Base-by-base conservation (phyloP, 2,329 filamentous ascomycete genomes). In the Ophiostoma pallidulum region DNA sequence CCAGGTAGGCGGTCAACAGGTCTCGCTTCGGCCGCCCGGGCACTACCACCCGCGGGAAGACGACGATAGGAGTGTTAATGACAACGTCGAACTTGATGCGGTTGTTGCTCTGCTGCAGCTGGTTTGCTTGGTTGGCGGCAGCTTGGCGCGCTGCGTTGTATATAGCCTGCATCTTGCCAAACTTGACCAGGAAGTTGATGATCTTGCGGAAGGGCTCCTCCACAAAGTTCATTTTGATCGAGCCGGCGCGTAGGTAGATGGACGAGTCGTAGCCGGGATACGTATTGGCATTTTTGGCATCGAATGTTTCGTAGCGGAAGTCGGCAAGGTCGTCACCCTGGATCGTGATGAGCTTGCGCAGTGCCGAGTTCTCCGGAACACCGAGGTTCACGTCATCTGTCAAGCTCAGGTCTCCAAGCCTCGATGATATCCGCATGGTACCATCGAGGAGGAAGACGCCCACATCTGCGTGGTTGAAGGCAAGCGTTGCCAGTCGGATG, bases 141-240 rank as follows among this genome's bases (percentile, higher is more conserved):
- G 91, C 94, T 65, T 95, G 88, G 29, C 94, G 80, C 12, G 94
- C 92, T 36, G 92, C 91, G 60, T 99, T 98, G 71, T 95, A 98
- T 45, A 98, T 85, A 19, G 92, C 91, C 65, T 98, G 92, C 92
- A 99, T 99, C 66, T 94, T 95, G 51, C 94, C 92, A 63, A 99
- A 99, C 59, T 98, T 98, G 63, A 99, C 89, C 37, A 94, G 73
- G 64, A 98, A 99, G 56, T 94, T 87, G 65, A 98, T 87, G 54
- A 99, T 97, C 67, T 97, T 97, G 45, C 92, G 81, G 71, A 97
- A 96, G 0, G 92, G 92, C 63, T 98, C 94, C 52, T 96, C 91
- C 4, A 97, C 69, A 62, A 99, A 98, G 62, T 96, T 97, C 61
- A 98, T 74, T 67, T 94, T 97, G 63, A 98, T 84, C 0, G 92